Evolutionary conservation across 2,329 filamentous ascomycete genomes (phyloP).

Genomic region (Tricladium varicosporioides): DNA sequence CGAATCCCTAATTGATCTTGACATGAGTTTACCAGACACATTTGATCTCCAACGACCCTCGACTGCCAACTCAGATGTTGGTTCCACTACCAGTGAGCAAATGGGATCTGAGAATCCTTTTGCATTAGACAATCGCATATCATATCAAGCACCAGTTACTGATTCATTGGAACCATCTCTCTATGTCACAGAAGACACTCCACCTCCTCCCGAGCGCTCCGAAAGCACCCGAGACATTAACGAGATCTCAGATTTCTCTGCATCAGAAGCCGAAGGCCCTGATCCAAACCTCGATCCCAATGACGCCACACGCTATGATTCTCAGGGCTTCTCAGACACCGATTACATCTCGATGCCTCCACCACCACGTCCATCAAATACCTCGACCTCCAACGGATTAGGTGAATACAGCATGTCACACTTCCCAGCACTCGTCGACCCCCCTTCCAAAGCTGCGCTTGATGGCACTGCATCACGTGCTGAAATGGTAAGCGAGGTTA

Average conservation of each 20-base stretch:
- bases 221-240: slow-evolving; percentile 18
- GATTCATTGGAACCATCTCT: slow-evolving; percentile 38
- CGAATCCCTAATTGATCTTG: slow-evolving; percentile 49
- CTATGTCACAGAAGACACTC: slow-evolving; percentile 59
- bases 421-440: slow-evolving; percentile 24
- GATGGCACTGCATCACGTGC: slow-evolving; percentile 24
- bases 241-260: slow-evolving; percentile 33
- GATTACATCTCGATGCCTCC: slow-evolving; percentile 23
- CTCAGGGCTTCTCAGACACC: slow-evolving; percentile 17
- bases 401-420: slow-evolving; percentile 17
- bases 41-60: slow-evolving; percentile 28
- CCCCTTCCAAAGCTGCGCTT: slow-evolving; percentile 27
- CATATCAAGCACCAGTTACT: slow-evolving; percentile 45
- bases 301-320: slow-evolving; percentile 14
- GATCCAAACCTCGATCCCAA: slow-evolving; percentile 12
- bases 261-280: slow-evolving; percentile 26
- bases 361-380: slow-evolving; percentile 8
- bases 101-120: slow-evolving; percentile 56
- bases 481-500: slow-evolving; percentile 30
- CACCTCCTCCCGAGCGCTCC: slow-evolving; percentile 39
- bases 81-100: slow-evolving; percentile 54
- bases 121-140: slow-evolving; percentile 61
- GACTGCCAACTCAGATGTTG: slow-evolving; percentile 31
- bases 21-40: slow-evolving; percentile 51
- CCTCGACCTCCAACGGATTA: neutral